Percentiles rank a stretch among this genome's conserved stretches.
Evolutionary conservation across 345 rosid genomes (phyloP).

Genomic region (Corchorus olitorius): DNA sequence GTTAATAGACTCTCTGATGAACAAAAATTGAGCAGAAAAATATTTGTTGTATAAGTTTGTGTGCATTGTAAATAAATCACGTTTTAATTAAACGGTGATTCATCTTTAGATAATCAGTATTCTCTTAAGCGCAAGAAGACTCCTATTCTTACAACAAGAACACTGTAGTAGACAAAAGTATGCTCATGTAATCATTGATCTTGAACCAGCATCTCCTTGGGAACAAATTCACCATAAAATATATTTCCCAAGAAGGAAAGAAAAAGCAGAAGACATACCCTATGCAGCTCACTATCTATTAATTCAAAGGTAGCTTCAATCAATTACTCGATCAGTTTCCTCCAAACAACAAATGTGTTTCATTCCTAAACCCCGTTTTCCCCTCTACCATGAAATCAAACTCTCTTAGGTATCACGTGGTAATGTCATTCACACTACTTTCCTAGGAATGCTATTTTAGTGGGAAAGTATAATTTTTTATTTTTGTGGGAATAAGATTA

Average conservation of each 20-base stretch:
- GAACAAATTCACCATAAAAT: neutral
- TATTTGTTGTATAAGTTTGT: neutral
- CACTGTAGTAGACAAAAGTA: neutral
- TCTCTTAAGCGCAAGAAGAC: neutral
- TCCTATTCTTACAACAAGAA: neutral
- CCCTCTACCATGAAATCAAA: too few species aligned
- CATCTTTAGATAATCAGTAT: neutral
- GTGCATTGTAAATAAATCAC: neutral
- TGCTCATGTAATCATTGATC: neutral
- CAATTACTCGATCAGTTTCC: neutral
- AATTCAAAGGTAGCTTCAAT: constrained; percentile 1
- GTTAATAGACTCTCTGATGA: neutral
- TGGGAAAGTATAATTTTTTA: too few species aligned
- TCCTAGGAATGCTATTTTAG: too few species aligned
- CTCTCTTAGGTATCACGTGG: too few species aligned
- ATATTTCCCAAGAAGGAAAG: too few species aligned
- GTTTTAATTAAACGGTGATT: neutral
- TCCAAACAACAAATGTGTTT: neutral
- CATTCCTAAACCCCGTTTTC: neutral
- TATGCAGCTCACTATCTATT: neutral
- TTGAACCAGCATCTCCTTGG: neutral
- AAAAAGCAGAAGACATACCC: neutral
- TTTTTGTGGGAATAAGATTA: too few species aligned
- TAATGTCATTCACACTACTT: too few species aligned
- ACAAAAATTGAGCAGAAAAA: neutral